Evolutionary conservation across 1,284 basidiomycete genomes (phyloP).

Genomic region (Malassezia japonica): DNA sequence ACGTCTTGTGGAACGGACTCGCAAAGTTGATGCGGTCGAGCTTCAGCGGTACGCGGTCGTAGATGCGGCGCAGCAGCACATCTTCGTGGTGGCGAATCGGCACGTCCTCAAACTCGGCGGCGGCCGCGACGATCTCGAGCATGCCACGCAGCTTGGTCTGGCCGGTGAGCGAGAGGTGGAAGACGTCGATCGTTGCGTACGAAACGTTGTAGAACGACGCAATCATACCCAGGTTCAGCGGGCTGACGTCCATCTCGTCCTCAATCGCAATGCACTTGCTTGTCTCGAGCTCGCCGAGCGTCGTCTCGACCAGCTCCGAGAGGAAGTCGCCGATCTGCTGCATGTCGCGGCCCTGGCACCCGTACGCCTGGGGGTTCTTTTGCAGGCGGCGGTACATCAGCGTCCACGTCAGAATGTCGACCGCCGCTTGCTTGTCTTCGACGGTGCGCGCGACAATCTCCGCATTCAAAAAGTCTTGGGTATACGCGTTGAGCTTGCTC

Average conservation of each 20-base stretch:
- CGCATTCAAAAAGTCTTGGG: slow-evolving; percentile 96
- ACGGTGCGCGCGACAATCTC: slow-evolving; percentile 98
- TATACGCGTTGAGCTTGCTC: slow-evolving; percentile 52
- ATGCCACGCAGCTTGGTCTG: slow-evolving; percentile 95
- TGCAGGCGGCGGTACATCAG: slow-evolving; percentile 94
- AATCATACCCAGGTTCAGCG: slow-evolving; percentile 38
- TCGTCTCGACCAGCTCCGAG: slow-evolving; percentile 89
- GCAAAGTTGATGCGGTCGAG: slow-evolving; percentile 72
- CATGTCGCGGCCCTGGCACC: slow-evolving; percentile 40
- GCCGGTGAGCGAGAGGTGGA: slow-evolving; percentile 87
- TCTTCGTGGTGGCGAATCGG: slow-evolving; percentile 67
- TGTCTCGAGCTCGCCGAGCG: slow-evolving; percentile 76
- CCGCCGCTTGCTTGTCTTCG: slow-evolving; percentile 54
- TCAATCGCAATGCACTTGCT: slow-evolving; percentile 90
- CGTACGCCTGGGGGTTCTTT: slow-evolving; percentile 58
- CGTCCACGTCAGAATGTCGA: slow-evolving; percentile 82
- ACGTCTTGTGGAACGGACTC: slow-evolving; percentile 94
- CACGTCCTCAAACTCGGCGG: slow-evolving; percentile 87
- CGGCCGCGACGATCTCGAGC: slow-evolving; percentile 88
- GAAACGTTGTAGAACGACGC: slow-evolving; percentile 58
- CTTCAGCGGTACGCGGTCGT: slow-evolving; percentile 96
- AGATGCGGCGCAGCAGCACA: slow-evolving; percentile 58
- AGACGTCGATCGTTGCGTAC: slow-evolving; percentile 93
- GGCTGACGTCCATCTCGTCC: slow-evolving; percentile 54
- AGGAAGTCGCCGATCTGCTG: slow-evolving; percentile 51